Evolutionary conservation across 2,329 filamentous ascomycete genomes (phyloP).

Genomic region (Intubia oerlemansii): DNA sequence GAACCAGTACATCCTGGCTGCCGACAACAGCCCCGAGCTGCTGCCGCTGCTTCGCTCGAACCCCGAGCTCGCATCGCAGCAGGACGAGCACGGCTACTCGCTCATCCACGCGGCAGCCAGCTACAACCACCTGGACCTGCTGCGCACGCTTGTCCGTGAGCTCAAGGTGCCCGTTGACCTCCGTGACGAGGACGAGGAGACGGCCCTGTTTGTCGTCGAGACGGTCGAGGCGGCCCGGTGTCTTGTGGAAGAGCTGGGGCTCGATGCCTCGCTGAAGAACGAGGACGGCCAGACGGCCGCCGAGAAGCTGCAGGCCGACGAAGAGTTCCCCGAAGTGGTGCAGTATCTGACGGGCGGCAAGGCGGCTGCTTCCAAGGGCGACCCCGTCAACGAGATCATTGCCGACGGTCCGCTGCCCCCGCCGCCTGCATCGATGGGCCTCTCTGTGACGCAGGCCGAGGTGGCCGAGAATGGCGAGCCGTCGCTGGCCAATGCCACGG

Average conservation of each 20-base stretch:
- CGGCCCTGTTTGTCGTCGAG: conserved; percentile 84
- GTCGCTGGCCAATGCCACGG: conserved; percentile 14
- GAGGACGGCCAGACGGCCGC: conserved; percentile 58
- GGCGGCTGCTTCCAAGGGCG: conserved; percentile 4
- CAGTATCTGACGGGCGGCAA: conserved; percentile 37
- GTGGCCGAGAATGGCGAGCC: conserved; percentile 32
- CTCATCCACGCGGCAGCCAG: conserved; percentile 83
- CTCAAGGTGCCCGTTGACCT: conserved; percentile 64
- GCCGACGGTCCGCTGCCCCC: conserved; percentile 25
- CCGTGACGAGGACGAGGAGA: conserved; percentile 79
- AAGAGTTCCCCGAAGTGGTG: conserved; percentile 53
- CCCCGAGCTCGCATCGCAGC: conserved; percentile 53
- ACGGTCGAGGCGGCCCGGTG: conserved; percentile 55
- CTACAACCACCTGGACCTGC: conserved; percentile 68
- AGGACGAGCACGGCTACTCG: conserved; percentile 88
- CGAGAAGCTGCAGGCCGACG: conserved; percentile 62
- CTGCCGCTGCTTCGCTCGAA: conserved; percentile 53
- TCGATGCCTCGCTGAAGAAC: conserved; percentile 44
- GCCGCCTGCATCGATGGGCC: conserved; percentile 50
- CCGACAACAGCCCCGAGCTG: conserved; percentile 57
- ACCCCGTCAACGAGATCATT: conserved; percentile 8
- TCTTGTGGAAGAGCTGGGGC: conserved; percentile 63
- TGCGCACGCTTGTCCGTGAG: conserved; percentile 53
- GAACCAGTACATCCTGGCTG: conserved; percentile 57
- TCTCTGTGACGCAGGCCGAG: conserved; percentile 51